These are phyloP conservation scores for Psilocybe azurescens DNA, from an alignment of 768 basidiomycete genomes.

Conservation along the genomic window DNA sequence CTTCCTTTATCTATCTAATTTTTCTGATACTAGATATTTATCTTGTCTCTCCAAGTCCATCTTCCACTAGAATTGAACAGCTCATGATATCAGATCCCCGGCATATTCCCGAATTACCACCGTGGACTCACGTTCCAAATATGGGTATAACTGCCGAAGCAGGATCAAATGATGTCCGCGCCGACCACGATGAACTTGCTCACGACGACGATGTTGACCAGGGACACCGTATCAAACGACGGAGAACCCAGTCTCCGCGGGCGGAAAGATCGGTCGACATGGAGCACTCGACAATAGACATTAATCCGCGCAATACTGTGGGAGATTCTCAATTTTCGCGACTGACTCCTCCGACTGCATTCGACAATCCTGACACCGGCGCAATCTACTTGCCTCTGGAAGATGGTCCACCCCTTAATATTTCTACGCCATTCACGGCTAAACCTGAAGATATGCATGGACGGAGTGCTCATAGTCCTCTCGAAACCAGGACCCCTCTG, in stretches of 20 bases:
- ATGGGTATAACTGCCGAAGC: constrained; percentile 9
- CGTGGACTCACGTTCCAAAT: constrained; percentile 11
- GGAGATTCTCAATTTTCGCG: no score
- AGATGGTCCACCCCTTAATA: no score
- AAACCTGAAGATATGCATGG: no score
- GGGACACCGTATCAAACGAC: constrained; percentile 2
- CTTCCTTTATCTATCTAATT: not conserved
- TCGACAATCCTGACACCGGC: no score
- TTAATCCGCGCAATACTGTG: no score
- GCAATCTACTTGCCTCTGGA: no score
- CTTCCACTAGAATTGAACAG: not conserved
- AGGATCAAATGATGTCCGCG: constrained; percentile 1
- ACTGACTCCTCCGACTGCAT: no score
- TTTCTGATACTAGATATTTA: not conserved
- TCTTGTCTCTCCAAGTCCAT: not conserved
- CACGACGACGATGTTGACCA: constrained; percentile 6
- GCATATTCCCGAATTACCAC: not conserved
- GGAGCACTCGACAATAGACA: not conserved
- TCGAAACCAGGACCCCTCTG: no score
- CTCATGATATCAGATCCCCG: not conserved
- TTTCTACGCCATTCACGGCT: no score
- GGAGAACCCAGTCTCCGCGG: not conserved
- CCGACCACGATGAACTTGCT: constrained; percentile 7
- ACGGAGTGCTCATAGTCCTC: no score
- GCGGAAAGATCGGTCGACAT: not conserved